Conservation (phyloP, 768 basidiomycete genomes). For the Leccinum ochraceum region DNA sequence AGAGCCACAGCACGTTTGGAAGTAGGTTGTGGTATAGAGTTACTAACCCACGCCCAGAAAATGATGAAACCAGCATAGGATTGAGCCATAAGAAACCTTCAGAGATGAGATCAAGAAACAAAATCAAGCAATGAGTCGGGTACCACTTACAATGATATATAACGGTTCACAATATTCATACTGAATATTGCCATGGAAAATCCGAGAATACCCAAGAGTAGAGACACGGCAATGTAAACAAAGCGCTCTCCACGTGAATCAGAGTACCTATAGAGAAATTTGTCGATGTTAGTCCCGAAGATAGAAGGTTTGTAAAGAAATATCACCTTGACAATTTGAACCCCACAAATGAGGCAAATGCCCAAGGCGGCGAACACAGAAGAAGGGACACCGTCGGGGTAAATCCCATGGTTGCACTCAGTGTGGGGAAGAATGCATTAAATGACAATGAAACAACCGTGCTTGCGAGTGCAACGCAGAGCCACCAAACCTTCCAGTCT, state of each 20-base stretch:
- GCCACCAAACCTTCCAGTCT: slow-evolving; percentile 87
- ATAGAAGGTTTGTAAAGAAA: not conserved
- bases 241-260: slow-evolving; percentile 72
- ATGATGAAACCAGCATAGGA: slow-evolving; percentile 72
- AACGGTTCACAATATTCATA: slow-evolving; percentile 61
- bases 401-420: slow-evolving; percentile 72
- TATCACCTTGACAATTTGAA: slow-evolving; percentile 52
- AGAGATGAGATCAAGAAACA: not conserved
- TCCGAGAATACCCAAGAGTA: slow-evolving; percentile 63
- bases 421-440: slow-evolving; percentile 79
- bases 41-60: slow-evolving; percentile 55
- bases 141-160: slow-evolving; percentile 57
- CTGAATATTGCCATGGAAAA: slow-evolving; percentile 67
- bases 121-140: not conserved
- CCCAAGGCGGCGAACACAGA: slow-evolving; percentile 72
- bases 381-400: slow-evolving; percentile 63
- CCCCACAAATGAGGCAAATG: slow-evolving; percentile 58
- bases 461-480: slow-evolving; percentile 61
- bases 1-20: slow-evolving; percentile 89
- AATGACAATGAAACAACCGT: slow-evolving; percentile 65
- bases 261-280: slow-evolving; percentile 52
- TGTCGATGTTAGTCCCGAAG: not conserved
- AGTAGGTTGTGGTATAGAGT: slow-evolving; percentile 71
- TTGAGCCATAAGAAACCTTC: slow-evolving; percentile 76
- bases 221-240: slow-evolving; percentile 57